phyloP scores from a whole-genome alignment of 768 basidiomycete genomes.

The Hygrocybe punicea region DNA sequence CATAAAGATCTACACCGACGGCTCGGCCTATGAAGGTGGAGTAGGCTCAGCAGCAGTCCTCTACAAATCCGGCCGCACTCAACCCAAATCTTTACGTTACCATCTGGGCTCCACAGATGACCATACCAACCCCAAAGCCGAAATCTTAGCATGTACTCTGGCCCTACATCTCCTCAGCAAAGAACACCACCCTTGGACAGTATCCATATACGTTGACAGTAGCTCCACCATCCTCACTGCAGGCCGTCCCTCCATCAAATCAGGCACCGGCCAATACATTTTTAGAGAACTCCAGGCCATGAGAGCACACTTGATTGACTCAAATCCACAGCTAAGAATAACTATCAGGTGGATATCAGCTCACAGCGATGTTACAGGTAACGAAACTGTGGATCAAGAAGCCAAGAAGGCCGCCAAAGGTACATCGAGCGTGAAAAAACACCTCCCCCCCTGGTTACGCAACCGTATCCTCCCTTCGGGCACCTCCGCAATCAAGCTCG shows the following conservation, averaged over 20 bases:
- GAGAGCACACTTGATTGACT: no score
- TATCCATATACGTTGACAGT: no score
- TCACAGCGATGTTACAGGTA: slow-evolving; percentile 18
- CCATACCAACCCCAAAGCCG: slow-evolving; percentile 17
- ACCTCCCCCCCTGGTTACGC: background rate
- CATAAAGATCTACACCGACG: slow-evolving; percentile 18
- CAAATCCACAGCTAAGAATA: background rate
- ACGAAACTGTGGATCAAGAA: slow-evolving; percentile 21
- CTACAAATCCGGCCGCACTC: background rate
- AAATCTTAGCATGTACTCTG: slow-evolving; percentile 12
- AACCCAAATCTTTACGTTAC: background rate
- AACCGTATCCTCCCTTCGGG: slow-evolving; percentile 13
- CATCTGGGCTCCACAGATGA: slow-evolving; percentile 10
- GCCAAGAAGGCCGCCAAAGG: slow-evolving; percentile 20
- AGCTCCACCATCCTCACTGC: no score
- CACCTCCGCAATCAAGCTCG: slow-evolving; percentile 12
- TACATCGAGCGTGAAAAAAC: background rate
- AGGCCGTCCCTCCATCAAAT: no score
- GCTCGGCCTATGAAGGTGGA: slow-evolving; percentile 19
- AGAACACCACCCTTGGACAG: no score
- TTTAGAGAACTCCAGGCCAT: no score
- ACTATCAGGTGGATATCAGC: slow-evolving; percentile 24
- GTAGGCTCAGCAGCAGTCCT: slow-evolving; percentile 24
- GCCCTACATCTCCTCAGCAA: slow-evolving; percentile 15
- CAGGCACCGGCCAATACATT: no score